These are phyloP conservation scores for Lactuca saligna DNA, from an alignment of 129 eudicot species.

Conservation along the genomic window DNA sequence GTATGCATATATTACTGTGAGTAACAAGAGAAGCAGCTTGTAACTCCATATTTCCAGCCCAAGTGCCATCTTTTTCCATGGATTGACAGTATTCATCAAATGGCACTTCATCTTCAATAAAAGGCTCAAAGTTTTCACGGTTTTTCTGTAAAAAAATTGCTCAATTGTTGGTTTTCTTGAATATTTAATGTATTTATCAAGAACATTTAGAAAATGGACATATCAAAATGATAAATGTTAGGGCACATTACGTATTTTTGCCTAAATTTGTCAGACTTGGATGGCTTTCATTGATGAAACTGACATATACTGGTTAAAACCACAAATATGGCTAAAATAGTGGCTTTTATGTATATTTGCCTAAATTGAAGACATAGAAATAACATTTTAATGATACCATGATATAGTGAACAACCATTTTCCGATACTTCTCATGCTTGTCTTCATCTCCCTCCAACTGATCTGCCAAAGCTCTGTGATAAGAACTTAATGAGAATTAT, in stretches of 20 bases:
- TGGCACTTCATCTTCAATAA: constrained; percentile 91
- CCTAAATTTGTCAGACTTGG: no score
- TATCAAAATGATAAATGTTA: constrained; percentile 15
- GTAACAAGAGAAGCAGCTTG: constrained; percentile 98
- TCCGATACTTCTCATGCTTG: constrained; percentile 72
- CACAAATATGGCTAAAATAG: not conserved
- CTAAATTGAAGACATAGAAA: not conserved
- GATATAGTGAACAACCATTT: constrained; percentile 74
- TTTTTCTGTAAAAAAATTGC: constrained; percentile 52
- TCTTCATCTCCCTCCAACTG: constrained; percentile 92
- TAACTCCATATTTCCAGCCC: constrained; percentile 98
- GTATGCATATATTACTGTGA: constrained; percentile 85
- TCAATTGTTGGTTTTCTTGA: constrained; percentile 15
- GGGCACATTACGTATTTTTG: not conserved
- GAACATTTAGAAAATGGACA: not conserved
- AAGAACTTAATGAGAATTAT: constrained; percentile 2
- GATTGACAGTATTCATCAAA: constrained; percentile 84
- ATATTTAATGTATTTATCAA: not conserved
- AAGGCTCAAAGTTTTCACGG: constrained; percentile 91
- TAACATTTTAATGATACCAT: constrained; percentile 42
- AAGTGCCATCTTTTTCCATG: constrained; percentile 93
- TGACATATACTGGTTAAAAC: no score
- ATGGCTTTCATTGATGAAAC: no score
- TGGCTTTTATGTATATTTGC: not conserved
- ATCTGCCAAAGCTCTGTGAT: constrained; percentile 80